phyloP scores from a whole-genome alignment of 1,284 basidiomycete species.

The Microbotryomycetes sp. region DNA sequence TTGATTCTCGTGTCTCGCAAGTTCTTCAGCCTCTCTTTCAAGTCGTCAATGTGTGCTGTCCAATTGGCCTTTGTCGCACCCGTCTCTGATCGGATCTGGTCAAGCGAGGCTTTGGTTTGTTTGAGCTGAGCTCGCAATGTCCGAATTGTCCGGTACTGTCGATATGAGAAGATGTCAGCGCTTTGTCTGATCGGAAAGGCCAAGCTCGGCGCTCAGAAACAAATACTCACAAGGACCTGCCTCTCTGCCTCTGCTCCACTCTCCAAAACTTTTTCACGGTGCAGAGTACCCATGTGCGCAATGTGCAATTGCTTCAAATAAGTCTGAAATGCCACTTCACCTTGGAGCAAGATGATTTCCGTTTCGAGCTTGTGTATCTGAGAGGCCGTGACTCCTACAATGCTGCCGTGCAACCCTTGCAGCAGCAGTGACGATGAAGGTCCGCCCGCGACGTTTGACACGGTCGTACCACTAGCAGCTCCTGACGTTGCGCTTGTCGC shows the following conservation, averaged over 20 bases:
- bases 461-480: background rate
- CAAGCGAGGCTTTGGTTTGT: constrained; percentile 16
- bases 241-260: constrained; percentile 66
- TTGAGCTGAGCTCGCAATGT: constrained; percentile 22
- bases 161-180: background rate
- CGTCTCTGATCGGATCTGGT: constrained; percentile 21
- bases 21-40: constrained; percentile 55
- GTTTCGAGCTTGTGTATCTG: constrained; percentile 62
- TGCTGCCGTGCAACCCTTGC: no score
- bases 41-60: constrained; percentile 27
- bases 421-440: constrained; percentile 42
- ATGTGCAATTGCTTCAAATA: constrained; percentile 71
- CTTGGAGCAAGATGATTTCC: constrained; percentile 61
- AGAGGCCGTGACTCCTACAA: constrained; percentile 62
- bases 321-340: constrained; percentile 70
- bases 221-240: constrained; percentile 59
- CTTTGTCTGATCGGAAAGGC: no score
- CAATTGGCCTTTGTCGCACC: constrained; percentile 26
- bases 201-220: background rate
- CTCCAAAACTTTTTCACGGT: constrained; percentile 61
- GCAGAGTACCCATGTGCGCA: constrained; percentile 66
- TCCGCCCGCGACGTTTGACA: background rate
- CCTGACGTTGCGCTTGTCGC: background rate
- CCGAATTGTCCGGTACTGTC: constrained; percentile 24
- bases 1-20: constrained; percentile 60